These are phyloP conservation scores for Sporothrix globosa DNA, from an alignment of 2,329 filamentous ascomycete genomes.

Conservation along the genomic window DNA sequence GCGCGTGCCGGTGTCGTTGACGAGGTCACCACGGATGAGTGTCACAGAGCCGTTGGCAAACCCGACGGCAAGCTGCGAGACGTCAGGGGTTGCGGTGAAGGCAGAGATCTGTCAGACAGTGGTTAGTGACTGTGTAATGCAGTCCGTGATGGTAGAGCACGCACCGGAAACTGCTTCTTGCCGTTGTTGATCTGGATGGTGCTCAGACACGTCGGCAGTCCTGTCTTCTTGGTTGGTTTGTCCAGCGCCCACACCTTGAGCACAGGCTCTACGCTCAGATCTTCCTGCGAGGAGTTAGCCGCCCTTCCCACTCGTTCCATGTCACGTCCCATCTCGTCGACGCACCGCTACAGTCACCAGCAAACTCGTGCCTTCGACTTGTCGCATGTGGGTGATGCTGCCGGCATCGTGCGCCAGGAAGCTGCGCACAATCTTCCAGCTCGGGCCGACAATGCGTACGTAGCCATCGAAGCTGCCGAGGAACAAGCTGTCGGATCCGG, in stretches of 20 bases:
- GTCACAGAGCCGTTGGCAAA: slow-evolving; percentile 96
- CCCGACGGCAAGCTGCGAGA: slow-evolving; percentile 90
- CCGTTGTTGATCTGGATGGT: slow-evolving; percentile 86
- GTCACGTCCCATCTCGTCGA: slow-evolving; percentile 21
- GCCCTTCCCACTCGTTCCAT: too few species aligned
- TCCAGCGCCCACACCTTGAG: slow-evolving; percentile 98
- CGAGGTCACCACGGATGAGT: slow-evolving; percentile 87
- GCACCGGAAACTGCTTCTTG: slow-evolving; percentile 86
- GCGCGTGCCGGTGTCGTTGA: slow-evolving; percentile 91
- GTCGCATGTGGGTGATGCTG: slow-evolving; percentile 87
- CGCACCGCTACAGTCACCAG: slow-evolving; percentile 76
- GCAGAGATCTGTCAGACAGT: slow-evolving; percentile 68
- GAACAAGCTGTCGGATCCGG: slow-evolving; percentile 87
- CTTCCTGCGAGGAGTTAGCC: slow-evolving; percentile 60
- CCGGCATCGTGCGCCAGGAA: slow-evolving; percentile 85
- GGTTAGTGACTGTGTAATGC: background rate
- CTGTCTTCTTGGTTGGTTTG: slow-evolving; percentile 91
- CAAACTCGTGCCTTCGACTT: slow-evolving; percentile 83
- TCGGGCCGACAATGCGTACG: slow-evolving; percentile 83
- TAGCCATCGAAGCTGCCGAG: slow-evolving; percentile 82
- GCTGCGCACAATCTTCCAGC: slow-evolving; percentile 82
- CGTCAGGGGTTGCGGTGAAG: slow-evolving; percentile 82
- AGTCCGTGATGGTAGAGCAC: slow-evolving; percentile 38
- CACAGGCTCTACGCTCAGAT: slow-evolving; percentile 82
- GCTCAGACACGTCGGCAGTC: slow-evolving; percentile 83